These are phyloP conservation scores for Populus hybrid DNA, from an alignment of 441 rosid species.

Conservation along the genomic window DNA sequence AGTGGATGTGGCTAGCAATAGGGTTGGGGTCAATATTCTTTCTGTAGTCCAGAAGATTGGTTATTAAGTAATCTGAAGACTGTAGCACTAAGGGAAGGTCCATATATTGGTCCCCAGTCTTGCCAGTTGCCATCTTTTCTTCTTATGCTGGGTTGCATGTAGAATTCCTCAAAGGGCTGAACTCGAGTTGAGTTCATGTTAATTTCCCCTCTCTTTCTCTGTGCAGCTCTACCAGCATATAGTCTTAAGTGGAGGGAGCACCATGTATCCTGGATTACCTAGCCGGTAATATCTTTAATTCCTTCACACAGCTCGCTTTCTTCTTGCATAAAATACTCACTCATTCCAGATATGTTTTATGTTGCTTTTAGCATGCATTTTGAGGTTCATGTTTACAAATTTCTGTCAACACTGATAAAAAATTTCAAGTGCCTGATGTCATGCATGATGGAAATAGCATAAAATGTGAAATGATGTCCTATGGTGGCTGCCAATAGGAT, in stretches of 20 bases:
- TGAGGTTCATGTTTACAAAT: not conserved
- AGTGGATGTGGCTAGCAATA: not conserved
- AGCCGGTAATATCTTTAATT: constrained; percentile 61
- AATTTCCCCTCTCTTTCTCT: constrained; percentile 12
- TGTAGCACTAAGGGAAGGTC: not conserved
- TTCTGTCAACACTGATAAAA: no score
- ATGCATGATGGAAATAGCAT: not conserved
- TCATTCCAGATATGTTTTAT: not conserved
- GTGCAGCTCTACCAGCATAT: constrained; percentile 95
- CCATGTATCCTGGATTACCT: constrained; percentile 98
- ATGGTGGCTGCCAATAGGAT: not conserved
- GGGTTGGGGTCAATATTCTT: constrained; percentile 4
- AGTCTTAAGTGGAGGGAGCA: constrained; percentile 98
- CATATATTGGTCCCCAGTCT: not conserved
- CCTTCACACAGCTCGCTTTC: not conserved
- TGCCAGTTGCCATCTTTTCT: not conserved
- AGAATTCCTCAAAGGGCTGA: not conserved
- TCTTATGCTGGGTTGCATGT: not conserved
- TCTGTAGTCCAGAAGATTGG: not conserved
- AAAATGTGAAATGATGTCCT: not conserved
- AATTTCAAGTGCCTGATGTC: not conserved
- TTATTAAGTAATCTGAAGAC: not conserved
- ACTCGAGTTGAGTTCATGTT: not conserved
- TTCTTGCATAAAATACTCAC: not conserved
- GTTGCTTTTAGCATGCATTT: not conserved